Percentiles rank a stretch among this genome's conserved stretches.
phyloP scores from a whole-genome alignment of 202 grass and related monocot species.

The Digitaria exilis region DNA sequence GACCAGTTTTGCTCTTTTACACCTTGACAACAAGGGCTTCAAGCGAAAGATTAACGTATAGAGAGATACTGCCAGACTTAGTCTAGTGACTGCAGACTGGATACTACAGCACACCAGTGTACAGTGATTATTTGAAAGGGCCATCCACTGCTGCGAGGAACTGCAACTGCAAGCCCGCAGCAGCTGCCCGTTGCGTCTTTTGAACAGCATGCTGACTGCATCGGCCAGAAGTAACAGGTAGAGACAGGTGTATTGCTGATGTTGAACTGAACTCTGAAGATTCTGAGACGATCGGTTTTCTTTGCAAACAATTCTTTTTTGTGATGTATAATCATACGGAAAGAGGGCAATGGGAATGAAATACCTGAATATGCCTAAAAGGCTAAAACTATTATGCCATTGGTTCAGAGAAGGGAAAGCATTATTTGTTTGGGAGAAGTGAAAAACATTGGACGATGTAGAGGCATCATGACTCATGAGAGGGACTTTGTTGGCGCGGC shows the following conservation, averaged over 20 bases:
- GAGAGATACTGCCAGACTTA: neutral
- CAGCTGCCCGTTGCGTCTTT: neutral
- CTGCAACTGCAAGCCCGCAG: neutral
- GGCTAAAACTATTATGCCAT: no score
- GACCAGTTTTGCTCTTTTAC: conserved; percentile 17
- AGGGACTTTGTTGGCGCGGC: no score
- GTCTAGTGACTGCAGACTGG: neutral
- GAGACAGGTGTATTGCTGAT: conserved; percentile 30
- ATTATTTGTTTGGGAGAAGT: no score
- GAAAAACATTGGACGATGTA: no score
- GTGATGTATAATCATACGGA: conserved; percentile 1
- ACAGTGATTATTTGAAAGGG: conserved; percentile 31
- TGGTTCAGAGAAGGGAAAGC: no score
- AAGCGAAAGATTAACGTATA: neutral
- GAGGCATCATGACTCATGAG: no score
- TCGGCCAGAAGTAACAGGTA: neutral
- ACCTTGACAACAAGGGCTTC: conserved; percentile 21
- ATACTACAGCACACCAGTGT: conserved; percentile 30
- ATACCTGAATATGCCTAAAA: no score
- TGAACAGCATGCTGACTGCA: neutral
- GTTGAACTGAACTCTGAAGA: conserved; percentile 16
- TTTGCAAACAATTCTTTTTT: neutral
- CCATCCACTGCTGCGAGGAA: conserved; percentile 10
- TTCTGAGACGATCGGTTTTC: neutral
- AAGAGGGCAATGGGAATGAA: neutral